These are phyloP conservation scores for Alternaria hordeiaustralica DNA, from an alignment of 2,329 filamentous ascomycete genomes.

Conservation along the genomic window DNA sequence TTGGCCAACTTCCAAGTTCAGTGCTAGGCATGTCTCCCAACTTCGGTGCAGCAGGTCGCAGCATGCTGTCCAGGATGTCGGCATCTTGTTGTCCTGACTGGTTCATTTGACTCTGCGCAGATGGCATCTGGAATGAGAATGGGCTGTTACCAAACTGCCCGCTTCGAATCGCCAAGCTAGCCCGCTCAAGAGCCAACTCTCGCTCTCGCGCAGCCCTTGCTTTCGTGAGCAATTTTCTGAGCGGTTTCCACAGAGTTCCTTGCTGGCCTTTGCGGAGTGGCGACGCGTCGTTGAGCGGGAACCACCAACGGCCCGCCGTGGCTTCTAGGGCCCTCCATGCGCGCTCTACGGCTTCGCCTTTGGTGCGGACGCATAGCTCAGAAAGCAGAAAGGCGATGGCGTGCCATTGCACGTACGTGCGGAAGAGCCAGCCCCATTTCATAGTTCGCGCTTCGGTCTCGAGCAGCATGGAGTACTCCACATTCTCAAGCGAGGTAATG, in stretches of 20 bases:
- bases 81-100: slow-evolving; percentile 26
- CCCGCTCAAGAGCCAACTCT: slow-evolving; percentile 54
- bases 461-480: slow-evolving; percentile 72
- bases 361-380: slow-evolving; percentile 64
- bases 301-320: slow-evolving; percentile 53
- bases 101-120: slow-evolving; percentile 16
- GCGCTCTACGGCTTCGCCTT: slow-evolving; percentile 64
- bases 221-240: slow-evolving; percentile 66
- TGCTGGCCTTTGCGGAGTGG: slow-evolving; percentile 41
- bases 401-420: slow-evolving; percentile 71
- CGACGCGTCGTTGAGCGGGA: slow-evolving; percentile 32
- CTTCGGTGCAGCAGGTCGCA: slow-evolving; percentile 34
- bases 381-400: slow-evolving; percentile 67
- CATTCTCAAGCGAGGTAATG: slow-evolving; percentile 73
- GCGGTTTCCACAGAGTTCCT: slow-evolving; percentile 68
- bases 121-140: not conserved
- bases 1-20: slow-evolving; percentile 29
- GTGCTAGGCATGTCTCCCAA: slow-evolving; percentile 34
- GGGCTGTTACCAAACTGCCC: slow-evolving; percentile 26
- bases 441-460: slow-evolving; percentile 67
- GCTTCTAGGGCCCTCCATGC: slow-evolving; percentile 66
- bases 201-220: slow-evolving; percentile 61
- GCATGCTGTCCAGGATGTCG: slow-evolving; percentile 36
- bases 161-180: slow-evolving; percentile 34
- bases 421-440: slow-evolving; percentile 71